Conservation (phyloP, 345 rosid genomes). For the Hibiscus trionum region DNA sequence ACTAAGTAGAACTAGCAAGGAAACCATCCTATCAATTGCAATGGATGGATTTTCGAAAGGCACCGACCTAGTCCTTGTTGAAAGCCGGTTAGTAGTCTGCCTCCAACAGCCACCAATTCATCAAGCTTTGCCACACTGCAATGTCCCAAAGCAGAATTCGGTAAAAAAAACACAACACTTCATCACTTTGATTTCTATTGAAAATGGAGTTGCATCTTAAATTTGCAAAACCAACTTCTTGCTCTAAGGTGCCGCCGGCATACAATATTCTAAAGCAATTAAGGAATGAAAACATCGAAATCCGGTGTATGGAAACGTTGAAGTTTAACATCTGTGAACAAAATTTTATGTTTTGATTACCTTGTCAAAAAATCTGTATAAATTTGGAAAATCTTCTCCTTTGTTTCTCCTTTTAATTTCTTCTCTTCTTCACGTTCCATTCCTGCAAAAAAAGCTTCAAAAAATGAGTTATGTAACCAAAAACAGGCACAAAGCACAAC, state of each 20-base stretch:
- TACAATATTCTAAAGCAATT: not conserved
- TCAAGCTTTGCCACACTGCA: conserved; percentile 4
- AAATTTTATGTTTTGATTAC: not conserved
- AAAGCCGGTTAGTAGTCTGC: not conserved
- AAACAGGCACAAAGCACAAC: not conserved
- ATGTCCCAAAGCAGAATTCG: not conserved
- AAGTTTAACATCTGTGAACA: not conserved
- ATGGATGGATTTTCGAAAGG: not conserved
- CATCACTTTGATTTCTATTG: not conserved
- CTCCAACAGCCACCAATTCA: not conserved
- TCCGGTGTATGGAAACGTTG: not conserved
- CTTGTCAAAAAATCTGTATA: not conserved
- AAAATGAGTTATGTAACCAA: not conserved
- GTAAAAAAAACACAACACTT: not conserved
- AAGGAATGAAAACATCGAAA: not conserved
- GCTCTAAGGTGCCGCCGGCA: not conserved
- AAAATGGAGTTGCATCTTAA: not conserved
- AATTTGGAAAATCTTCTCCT: not conserved
- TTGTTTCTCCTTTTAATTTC: not conserved
- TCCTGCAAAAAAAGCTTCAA: not conserved
- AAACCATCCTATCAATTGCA: not conserved
- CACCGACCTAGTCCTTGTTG: not conserved
- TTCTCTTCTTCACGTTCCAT: not conserved
- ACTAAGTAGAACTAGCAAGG: not conserved
- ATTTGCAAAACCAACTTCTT: not conserved